Evolutionary conservation across 2,329 filamentous ascomycete genomes (phyloP), one percentile per base, ranked within the genome.

Genomic region (Aspergillus arachidicola): DNA sequence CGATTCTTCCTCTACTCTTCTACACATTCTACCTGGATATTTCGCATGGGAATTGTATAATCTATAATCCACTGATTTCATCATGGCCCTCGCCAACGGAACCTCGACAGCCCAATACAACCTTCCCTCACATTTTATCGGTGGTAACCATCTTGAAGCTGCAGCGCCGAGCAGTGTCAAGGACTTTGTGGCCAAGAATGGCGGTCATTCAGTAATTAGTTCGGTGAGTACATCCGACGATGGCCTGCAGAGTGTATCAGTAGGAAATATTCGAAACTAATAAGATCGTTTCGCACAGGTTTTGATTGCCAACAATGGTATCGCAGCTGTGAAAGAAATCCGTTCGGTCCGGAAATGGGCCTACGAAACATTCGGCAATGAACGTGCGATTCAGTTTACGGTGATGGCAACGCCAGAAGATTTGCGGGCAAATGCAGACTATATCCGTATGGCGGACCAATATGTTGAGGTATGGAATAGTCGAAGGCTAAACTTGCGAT

Each of bases 351-450:
- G 95, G 81, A 99, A 98, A 94, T 99, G 95, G 95, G 95, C 95
- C 66, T 99, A 99, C 89, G 95, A 99, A 83, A 96, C 92, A 9
- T 99, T 99, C 78, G 94, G 95, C 83, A 94, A 99, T 82, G 95
- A 99, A 85, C 89, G 91, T 76, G 95, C 94, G 73, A 97, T 99
- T 77, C 94, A 98, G 78, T 99, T 99, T 84, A 99, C 95, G 67
- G 95, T 99, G 78, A 99, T 99, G 95, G 95, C 95, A 72, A 99
- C 95, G 45, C 95, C 95, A 57, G 95, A 99, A 83, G 95, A 99
- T 89, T 82, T 99, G 77, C 89, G 91, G 78, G 95, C 95, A 78
- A 99, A 99, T 80, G 95, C 95, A 71, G 95, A 99, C 82, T 99
- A 99, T 83, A 99, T 99, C 79, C 89, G 95, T 78, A 98, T 99